A percentile compares a stretch with the other conserved stretches of the same genome.
Conservation (phyloP, 2,329 filamentous ascomycete species). For the Arthrobotrys sphaeroides region DNA sequence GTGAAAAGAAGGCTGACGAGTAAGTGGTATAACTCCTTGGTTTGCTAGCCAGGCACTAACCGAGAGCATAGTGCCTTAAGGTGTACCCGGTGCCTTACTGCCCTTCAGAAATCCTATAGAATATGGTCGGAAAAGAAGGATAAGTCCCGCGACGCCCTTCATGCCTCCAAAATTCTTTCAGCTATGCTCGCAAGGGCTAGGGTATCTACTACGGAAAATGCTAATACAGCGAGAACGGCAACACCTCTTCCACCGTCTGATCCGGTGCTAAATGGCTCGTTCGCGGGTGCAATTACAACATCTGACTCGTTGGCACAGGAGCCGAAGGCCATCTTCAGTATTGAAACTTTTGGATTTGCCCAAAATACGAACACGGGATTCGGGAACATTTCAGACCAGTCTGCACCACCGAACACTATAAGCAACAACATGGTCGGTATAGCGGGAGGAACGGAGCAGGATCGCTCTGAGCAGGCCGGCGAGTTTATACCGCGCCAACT, state of each 20-base stretch:
- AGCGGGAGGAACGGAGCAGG: not conserved
- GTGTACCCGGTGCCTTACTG: conserved; percentile 55
- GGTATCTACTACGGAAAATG: not conserved
- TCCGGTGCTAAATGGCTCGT: not conserved
- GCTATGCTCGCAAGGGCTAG: conserved; percentile 60
- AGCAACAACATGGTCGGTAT: conserved; percentile 6
- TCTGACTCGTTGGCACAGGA: not conserved
- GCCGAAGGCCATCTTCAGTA: not conserved
- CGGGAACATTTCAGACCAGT: not conserved
- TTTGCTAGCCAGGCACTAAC: not conserved
- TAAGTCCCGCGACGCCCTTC: conserved; percentile 62
- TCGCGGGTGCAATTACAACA: not conserved
- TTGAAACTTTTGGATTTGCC: not conserved
- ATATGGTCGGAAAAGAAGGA: conserved; percentile 63
- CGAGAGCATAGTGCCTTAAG: not conserved
- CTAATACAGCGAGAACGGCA: not conserved
- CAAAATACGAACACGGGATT: not conserved
- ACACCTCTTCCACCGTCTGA: not conserved
- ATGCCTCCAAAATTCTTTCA: conserved; percentile 63
- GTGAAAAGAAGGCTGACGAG: not conserved
- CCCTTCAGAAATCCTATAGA: conserved; percentile 62
- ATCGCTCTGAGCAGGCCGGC: conserved; percentile 21
- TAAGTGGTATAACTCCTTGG: too few species aligned
- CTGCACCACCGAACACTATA: not conserved
- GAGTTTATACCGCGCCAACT: conserved; percentile 27